Evolutionary conservation across 164 flowering plant species (phyloP), one percentile per base, ranked within the genome.

Genomic region (Kalanchoe fedtschenkoi): DNA sequence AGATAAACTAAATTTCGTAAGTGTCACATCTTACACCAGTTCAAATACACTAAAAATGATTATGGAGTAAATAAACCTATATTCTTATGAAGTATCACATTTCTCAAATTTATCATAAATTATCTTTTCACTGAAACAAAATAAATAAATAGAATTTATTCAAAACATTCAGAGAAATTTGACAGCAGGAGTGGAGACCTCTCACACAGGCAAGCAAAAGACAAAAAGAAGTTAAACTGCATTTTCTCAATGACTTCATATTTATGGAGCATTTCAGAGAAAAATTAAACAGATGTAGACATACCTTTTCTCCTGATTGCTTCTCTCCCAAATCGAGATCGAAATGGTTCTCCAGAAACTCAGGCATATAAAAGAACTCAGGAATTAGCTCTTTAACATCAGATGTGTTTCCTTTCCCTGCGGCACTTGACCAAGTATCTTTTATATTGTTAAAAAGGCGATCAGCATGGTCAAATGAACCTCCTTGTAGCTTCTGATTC

Each of bases 381-480:
- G 99, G 99, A 77, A 95, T 87, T 66, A 91, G 74, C 73, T 95
- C 99, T 77, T 95, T 95, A 67, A 95, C 99, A 73, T 95, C 99
- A 7, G 99, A 95, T 34, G 99, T 95, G 73, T 95, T 95, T 21
- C 97, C 97, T 72, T 85, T 91, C 19, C 99, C 99, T 67, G 97
- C 86, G 35, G 97, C 99, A 80, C 99, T 95, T 29, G 68, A 65
- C 99, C 97, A 91, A 61, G 97, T 91, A 58, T 95, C 99, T 66
- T 83, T 76, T 60, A 95, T 63, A 74, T 89, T 91, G 74, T 95
- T 91, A 69, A 91, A 91, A 64, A 95, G 96, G 68, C 99, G 99
- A 74, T 95, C 99, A 60, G 99, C 99, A 83, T 95, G 99, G 71
- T 95, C 99, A 78, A 95, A 95, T 62, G 89, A 96, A 8, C 97